phyloP scores from a whole-genome alignment of 176 grass and related monocot species.

The Phoenix dactylifera region DNA sequence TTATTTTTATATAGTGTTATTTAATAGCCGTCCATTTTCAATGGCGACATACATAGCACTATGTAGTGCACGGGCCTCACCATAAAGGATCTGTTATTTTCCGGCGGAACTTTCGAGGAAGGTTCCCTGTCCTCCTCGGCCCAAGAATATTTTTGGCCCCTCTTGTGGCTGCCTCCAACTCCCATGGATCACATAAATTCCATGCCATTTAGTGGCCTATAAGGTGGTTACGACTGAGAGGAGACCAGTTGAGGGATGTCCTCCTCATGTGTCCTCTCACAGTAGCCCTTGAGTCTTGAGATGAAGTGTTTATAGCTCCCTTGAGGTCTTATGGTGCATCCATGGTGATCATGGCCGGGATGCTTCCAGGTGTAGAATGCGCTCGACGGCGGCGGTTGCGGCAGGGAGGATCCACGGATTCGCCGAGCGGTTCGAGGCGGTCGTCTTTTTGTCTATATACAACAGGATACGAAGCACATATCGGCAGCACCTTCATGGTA shows the following conservation, averaged over 20 bases:
- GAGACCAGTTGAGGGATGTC: too few species aligned
- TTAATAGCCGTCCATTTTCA: too few species aligned
- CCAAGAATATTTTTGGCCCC: neutral
- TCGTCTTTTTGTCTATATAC: slow-evolving; percentile 46
- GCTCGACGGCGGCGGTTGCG: slow-evolving; percentile 52
- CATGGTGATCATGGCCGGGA: slow-evolving; percentile 64
- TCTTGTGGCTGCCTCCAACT: neutral
- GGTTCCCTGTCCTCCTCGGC: slow-evolving; percentile 8
- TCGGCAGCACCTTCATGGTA: slow-evolving; percentile 16
- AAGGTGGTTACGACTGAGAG: too few species aligned
- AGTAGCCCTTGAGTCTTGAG: too few species aligned
- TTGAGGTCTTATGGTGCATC: neutral
- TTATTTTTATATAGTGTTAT: too few species aligned
- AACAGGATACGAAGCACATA: slow-evolving; percentile 23
- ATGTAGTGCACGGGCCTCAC: too few species aligned
- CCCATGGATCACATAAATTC: neutral
- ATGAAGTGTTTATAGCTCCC: neutral
- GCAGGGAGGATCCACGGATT: neutral
- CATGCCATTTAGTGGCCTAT: too few species aligned
- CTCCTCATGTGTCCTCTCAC: too few species aligned
- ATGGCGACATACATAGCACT: too few species aligned
- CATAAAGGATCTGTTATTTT: too few species aligned
- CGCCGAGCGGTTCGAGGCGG: slow-evolving; percentile 12
- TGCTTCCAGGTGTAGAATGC: slow-evolving; percentile 72
- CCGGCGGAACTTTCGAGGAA: slow-evolving; percentile 23